These are phyloP conservation scores for Cryptosporidium andersoni DNA, from an alignment of 169 alveolate species.

Conservation along the genomic window DNA sequence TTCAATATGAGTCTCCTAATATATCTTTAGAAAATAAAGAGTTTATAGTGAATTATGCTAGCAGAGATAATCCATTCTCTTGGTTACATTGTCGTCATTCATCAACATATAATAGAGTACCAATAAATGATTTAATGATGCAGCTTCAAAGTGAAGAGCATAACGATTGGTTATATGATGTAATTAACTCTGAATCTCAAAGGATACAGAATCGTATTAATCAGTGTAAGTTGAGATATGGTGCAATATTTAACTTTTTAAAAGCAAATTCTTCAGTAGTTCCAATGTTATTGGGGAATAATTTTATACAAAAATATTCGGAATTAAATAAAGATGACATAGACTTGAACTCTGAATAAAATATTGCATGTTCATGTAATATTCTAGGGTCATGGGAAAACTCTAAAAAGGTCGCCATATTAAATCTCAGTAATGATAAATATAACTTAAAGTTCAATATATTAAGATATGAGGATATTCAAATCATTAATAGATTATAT, in stretches of 20 bases:
- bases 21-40: slow-evolving; percentile 49
- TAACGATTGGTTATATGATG: slow-evolving; percentile 50
- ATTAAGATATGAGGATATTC: neutral
- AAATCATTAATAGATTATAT: neutral
- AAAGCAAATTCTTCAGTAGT: slow-evolving; percentile 62
- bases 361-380: neutral
- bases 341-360: neutral
- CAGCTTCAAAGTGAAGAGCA: slow-evolving; percentile 30
- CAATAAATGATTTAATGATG: slow-evolving; percentile 43
- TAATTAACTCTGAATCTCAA: slow-evolving; percentile 38
- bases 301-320: neutral
- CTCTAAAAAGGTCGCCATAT: no score
- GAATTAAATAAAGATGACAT: neutral
- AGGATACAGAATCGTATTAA: slow-evolving; percentile 42
- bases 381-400: neutral
- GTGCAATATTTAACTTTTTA: slow-evolving; percentile 51
- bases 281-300: slow-evolving; percentile 21
- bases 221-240: slow-evolving; percentile 55
- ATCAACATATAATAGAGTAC: neutral
- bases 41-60: slow-evolving; percentile 30
- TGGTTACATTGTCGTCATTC: slow-evolving; percentile 12
- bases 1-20: slow-evolving; percentile 34
- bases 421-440: no score
- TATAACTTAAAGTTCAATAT: no score
- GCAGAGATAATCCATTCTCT: slow-evolving; percentile 52